Evolutionary conservation across 306 rosid species (phyloP).

Genomic region (Carpinus fangiana): DNA sequence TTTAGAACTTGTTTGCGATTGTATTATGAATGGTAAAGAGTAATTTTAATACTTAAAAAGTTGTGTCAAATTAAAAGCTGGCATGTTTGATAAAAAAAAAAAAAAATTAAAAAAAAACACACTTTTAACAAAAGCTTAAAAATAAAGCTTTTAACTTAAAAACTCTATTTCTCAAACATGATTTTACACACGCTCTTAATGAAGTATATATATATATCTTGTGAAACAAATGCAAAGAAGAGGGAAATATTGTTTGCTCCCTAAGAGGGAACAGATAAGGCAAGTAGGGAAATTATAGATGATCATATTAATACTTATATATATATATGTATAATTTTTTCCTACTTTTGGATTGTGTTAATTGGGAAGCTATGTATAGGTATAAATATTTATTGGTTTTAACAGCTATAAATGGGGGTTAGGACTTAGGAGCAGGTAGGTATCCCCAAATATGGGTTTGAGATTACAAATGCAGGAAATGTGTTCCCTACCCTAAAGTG

Average conservation of each 20-base stretch:
- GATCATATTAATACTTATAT: background rate
- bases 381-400: background rate
- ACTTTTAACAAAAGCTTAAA: no score
- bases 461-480: constrained; percentile 47
- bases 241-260: background rate
- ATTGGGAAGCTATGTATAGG: background rate
- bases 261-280: background rate
- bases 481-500: constrained; percentile 3
- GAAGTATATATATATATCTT: background rate
- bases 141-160: no score
- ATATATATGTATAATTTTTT: background rate
- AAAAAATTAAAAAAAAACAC: no score
- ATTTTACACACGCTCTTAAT: no score
- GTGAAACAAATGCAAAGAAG: background rate
- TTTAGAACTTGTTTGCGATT: no score
- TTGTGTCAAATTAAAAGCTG: no score
- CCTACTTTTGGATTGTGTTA: background rate
- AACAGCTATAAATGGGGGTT: background rate
- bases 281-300: background rate
- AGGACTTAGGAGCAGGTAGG: background rate
- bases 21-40: no score
- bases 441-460: constrained; percentile 30
- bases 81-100: no score
- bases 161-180: no score
- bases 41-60: no score